phyloP scores from a whole-genome alignment of 1,139 yeast genomes.

The Debaryomycetaceae sp. region DNA sequence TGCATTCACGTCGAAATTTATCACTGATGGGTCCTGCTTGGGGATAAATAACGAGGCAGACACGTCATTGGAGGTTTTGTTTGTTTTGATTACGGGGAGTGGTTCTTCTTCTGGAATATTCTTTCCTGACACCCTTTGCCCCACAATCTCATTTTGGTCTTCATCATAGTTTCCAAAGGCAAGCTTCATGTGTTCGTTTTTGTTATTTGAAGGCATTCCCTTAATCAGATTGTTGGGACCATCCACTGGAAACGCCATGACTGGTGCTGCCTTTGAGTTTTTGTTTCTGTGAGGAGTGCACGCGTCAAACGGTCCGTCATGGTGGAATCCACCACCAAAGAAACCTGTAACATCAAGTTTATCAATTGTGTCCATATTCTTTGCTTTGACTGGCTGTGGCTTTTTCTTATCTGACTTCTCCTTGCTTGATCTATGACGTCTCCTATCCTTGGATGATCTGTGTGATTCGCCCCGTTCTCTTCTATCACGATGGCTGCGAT shows the following conservation, averaged over 20 bases:
- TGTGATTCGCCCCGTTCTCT: slow-evolving; percentile 1
- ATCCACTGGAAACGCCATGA: slow-evolving; percentile 89
- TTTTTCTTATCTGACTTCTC: slow-evolving; percentile 37
- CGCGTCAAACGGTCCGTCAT: slow-evolving; percentile 98
- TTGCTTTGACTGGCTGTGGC: slow-evolving; percentile 44
- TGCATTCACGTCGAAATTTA: slow-evolving; percentile 66
- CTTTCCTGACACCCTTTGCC: slow-evolving; percentile 20
- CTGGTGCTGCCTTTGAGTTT: slow-evolving; percentile 79
- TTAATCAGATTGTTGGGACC: slow-evolving; percentile 89
- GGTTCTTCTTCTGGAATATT: slow-evolving; percentile 12
- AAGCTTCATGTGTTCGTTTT: slow-evolving; percentile 55
- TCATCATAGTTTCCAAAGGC: slow-evolving; percentile 54
- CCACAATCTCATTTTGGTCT: slow-evolving; percentile 38
- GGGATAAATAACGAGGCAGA: slow-evolving; percentile 28
- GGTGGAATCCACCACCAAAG: slow-evolving; percentile 95
- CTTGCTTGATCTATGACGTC: slow-evolving; percentile 13
- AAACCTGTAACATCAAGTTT: slow-evolving; percentile 92
- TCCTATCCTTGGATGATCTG: slow-evolving; percentile 6
- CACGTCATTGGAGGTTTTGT: slow-evolving; percentile 15
- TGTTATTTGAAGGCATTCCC: slow-evolving; percentile 50
- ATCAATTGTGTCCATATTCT: slow-evolving; percentile 86
- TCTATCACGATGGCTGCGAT: slow-evolving; percentile 6
- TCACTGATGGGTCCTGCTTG: slow-evolving; percentile 50
- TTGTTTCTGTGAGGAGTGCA: slow-evolving; percentile 95
- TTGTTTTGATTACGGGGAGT: slow-evolving; percentile 11